phyloP scores from a whole-genome alignment of 2,329 filamentous ascomycete genomes.

The Beauveria sp. region DNA sequence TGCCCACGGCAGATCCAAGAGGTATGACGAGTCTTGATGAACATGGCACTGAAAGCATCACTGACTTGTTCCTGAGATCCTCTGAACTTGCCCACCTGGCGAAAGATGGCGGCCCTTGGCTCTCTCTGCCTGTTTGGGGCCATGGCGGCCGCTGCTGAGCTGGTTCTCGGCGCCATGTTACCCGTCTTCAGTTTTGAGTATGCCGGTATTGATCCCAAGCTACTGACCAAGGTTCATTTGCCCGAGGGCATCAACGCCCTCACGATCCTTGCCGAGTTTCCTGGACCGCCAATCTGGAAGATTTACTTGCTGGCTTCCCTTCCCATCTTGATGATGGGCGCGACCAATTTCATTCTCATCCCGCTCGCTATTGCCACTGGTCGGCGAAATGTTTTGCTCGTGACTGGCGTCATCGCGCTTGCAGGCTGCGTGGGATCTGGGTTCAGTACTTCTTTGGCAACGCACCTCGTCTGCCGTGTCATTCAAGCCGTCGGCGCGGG shows the following conservation, averaged over 20 bases:
- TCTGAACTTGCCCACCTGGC: constrained; percentile 2
- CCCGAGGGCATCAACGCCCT: constrained; percentile 20
- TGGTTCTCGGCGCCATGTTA: constrained; percentile 23
- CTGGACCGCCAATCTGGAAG: constrained; percentile 22
- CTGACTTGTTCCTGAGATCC: not conserved
- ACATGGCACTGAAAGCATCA: not conserved
- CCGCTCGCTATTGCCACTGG: constrained; percentile 30
- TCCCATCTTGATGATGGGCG: constrained; percentile 28
- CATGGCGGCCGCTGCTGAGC: constrained; percentile 9
- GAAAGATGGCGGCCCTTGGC: not conserved
- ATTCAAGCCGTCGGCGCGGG: constrained; percentile 29
- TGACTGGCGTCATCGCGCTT: constrained; percentile 26
- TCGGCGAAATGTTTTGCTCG: constrained; percentile 27
- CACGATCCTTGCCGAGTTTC: constrained; percentile 22
- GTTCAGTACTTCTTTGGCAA: constrained; percentile 21
- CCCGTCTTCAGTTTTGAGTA: constrained; percentile 29
- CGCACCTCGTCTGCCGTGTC: constrained; percentile 25
- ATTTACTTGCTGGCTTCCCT: constrained; percentile 26
- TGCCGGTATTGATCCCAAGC: constrained; percentile 23
- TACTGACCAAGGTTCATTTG: constrained; percentile 21
- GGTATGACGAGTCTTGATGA: not conserved
- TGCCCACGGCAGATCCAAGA: constrained; percentile 9
- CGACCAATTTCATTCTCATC: constrained; percentile 28
- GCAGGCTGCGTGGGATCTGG: constrained; percentile 29
- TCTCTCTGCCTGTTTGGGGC: constrained; percentile 25